phyloP scores from a whole-genome alignment of 768 basidiomycete species.

The Paxillus rubicundulus region DNA sequence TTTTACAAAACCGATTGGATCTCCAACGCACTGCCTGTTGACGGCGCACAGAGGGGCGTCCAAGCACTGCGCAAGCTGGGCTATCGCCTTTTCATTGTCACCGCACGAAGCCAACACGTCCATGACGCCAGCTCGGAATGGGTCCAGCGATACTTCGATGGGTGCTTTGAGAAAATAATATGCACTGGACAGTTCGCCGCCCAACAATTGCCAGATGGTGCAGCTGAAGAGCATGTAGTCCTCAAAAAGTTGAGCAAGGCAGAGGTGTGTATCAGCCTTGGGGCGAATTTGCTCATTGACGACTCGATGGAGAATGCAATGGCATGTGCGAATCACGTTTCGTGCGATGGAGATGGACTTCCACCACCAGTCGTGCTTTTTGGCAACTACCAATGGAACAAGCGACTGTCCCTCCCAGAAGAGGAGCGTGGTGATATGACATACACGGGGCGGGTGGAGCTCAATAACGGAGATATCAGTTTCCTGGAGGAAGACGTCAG shows the following conservation, averaged over 20 bases:
- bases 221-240: constrained; percentile 34
- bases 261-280: constrained; percentile 64
- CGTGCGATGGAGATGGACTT: constrained; percentile 7
- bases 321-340: constrained; percentile 42
- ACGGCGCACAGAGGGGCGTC: constrained; percentile 60
- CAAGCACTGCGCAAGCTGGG: constrained; percentile 58
- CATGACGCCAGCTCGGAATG: constrained; percentile 63
- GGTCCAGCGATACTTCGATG: constrained; percentile 64
- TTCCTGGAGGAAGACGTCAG: constrained; percentile 54
- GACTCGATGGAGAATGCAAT: constrained; percentile 80
- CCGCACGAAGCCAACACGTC: constrained; percentile 59
- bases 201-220: constrained; percentile 34
- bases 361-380: constrained; percentile 67
- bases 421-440: constrained; percentile 52
- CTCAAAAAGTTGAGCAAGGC: constrained; percentile 63
- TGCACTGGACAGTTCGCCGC: constrained; percentile 73
- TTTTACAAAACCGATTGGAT: constrained; percentile 57
- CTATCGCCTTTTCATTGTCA: constrained; percentile 69
- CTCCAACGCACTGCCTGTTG: constrained; percentile 47
- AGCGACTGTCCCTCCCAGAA: constrained; percentile 46
- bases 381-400: constrained; percentile 76
- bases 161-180: constrained; percentile 57
- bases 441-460: constrained; percentile 48
- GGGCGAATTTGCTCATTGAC: constrained; percentile 69
- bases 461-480: constrained; percentile 43